Percentiles rank a stretch among this genome's conserved stretches.
phyloP scores from a whole-genome alignment of 495 filamentous ascomycete species.

The Apodospora peruviana region DNA sequence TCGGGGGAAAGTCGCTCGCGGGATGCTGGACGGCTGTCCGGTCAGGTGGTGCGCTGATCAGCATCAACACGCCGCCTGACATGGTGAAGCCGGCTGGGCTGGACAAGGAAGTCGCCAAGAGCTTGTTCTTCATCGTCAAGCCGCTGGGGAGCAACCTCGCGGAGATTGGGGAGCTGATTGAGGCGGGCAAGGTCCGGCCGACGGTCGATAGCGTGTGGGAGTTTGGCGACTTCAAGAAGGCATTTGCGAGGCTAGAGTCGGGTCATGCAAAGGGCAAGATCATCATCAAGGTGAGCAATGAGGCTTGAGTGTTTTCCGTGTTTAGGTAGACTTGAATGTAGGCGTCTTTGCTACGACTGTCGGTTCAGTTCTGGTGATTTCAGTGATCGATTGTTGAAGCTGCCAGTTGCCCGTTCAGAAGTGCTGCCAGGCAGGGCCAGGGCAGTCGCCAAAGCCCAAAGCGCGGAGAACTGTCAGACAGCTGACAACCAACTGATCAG shows the following conservation, averaged over 20 bases:
- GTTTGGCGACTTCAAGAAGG: slow-evolving; percentile 57
- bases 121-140: slow-evolving; percentile 44
- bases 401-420: no score
- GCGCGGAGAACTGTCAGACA: no score
- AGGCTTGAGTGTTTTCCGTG: slow-evolving; percentile 6
- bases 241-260: slow-evolving; percentile 58
- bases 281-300: slow-evolving; percentile 41
- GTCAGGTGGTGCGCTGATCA: slow-evolving; percentile 41
- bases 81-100: slow-evolving; percentile 30
- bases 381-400: not conserved
- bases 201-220: slow-evolving; percentile 56
- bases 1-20: slow-evolving; percentile 44
- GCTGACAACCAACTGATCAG: no score
- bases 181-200: slow-evolving; percentile 55
- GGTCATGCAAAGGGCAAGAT: slow-evolving; percentile 65
- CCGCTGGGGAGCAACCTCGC: slow-evolving; percentile 58
- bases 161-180: slow-evolving; percentile 54
- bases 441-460: no score
- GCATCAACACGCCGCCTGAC: slow-evolving; percentile 47
- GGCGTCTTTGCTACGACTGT: not conserved
- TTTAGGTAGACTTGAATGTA: not conserved
- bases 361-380: no score
- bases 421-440: no score
- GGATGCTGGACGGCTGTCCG: slow-evolving; percentile 53
- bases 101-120: slow-evolving; percentile 24